Evolutionary conservation across 352 stramenopile species (phyloP), one percentile per base, ranked within the genome.

Genomic region (Phytophthora crassamura): DNA sequence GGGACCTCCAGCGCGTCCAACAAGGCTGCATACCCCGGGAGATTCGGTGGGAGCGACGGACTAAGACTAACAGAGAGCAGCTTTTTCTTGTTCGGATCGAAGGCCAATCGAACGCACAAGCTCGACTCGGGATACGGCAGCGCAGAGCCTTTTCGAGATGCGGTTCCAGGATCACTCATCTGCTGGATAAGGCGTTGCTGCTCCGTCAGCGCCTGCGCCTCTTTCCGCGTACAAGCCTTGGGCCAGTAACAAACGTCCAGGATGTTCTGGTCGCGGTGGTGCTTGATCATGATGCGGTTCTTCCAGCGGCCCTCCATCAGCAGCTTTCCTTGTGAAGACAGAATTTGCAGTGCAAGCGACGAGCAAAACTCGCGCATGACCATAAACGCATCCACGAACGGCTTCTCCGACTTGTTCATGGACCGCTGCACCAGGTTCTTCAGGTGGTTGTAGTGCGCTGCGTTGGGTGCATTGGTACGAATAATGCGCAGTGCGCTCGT

Each of bases 311-410:
- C 78, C 25, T 95, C 84, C 76, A 90, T 90, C 32, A 93, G 53
- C 45, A 93, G 55, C 47, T 90, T 91, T 33, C 80, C 87, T 47
- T 93, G 87, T 2, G 83, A 82, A 11, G 80, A 71, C 43, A 95
- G 51, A 63, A 95, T 90, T 64, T 93, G 84, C 34, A 95, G 63
- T 22, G 85, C 83, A 0, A 95, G 59, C 12, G 82, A 88, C 32
- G 83, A 93, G 49, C 85, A 93, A 53, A 95, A 95, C 58, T 94
- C 84, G 18, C 82, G 77, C 86, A 95, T 92, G 47, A 95, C 80
- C 46, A 78, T 75, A 54, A 92, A 91, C 11, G 87, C 87, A 54
- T 90, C 83, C 20, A 93, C 75, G 20, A 95, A 91, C 7, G 87
- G 87, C 39, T 69, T 81, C 9, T 83, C 71, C n/a, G 87, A 91